These are phyloP conservation scores for Psidium guajava DNA, from an alignment of 345 rosid species.

Conservation along the genomic window DNA sequence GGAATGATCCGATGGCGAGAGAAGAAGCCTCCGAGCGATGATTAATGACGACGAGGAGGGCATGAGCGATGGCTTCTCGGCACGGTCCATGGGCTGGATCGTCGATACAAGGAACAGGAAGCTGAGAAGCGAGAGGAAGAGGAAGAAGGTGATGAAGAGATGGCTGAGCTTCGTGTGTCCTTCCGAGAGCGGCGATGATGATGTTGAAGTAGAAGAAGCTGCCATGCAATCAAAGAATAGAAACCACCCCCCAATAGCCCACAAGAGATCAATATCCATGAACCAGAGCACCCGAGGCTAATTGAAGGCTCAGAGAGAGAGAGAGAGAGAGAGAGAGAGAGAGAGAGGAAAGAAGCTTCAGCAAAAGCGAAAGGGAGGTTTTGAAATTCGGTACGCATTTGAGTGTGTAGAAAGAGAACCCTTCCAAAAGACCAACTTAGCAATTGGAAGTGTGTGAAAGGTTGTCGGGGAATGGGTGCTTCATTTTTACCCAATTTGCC, in stretches of 20 bases:
- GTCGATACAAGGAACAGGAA: constrained; percentile 24
- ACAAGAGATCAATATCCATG: constrained; percentile 98
- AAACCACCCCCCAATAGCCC: constrained; percentile 87
- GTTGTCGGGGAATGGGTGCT: constrained; percentile 1
- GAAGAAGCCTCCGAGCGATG: constrained; percentile 22
- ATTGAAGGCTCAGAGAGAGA: constrained; percentile 3
- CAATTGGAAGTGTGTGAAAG: constrained; percentile 18
- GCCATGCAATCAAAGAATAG: constrained; percentile 68
- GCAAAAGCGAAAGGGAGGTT: constrained; percentile 31
- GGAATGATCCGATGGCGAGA: constrained; percentile 7
- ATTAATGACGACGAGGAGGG: background rate
- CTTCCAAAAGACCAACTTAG: constrained; percentile 9
- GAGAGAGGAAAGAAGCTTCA: constrained; percentile 23
- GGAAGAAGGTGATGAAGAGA: constrained; percentile 2
- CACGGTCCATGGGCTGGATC: constrained; percentile 10
- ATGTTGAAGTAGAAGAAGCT: constrained; percentile 24
- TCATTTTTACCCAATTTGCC: constrained; percentile 33
- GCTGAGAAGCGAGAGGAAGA: constrained; percentile 25
- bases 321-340: background rate
- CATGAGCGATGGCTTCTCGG: background rate
- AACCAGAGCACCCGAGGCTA: constrained; percentile 53
- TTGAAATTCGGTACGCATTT: constrained; percentile 51
- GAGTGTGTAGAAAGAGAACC: constrained; percentile 18
- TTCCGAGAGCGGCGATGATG: constrained; percentile 8
- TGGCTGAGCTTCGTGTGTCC: constrained; percentile 7